Evolutionary conservation across 805 yeast genomes (phyloP).

Genomic region (Lipomyces yamadae): DNA sequence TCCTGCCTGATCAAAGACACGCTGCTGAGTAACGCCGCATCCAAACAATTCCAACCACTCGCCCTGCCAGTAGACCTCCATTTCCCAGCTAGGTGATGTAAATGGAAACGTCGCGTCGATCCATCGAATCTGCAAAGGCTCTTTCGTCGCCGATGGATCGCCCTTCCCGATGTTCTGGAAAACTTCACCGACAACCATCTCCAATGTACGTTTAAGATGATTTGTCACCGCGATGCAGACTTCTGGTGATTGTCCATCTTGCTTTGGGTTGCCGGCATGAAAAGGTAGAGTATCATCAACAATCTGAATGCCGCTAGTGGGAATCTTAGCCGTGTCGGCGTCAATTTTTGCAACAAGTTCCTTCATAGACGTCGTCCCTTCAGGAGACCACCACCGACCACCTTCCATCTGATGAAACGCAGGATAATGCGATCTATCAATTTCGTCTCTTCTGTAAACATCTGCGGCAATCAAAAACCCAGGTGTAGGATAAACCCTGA

Average conservation of each 20-base stretch:
- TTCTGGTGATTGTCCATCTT: constrained; percentile 68
- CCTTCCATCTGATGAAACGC: constrained; percentile 99
- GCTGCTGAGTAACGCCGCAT: constrained; percentile 85
- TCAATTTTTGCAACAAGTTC: constrained; percentile 54
- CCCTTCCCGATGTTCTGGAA: constrained; percentile 72
- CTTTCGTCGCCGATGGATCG: constrained; percentile 53
- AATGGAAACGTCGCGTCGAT: constrained; percentile 95
- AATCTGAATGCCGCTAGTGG: constrained; percentile 70
- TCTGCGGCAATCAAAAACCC: constrained; percentile 95
- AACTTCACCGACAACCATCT: constrained; percentile 78
- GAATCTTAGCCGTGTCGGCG: constrained; percentile 66
- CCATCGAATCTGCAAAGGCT: constrained; percentile 87
- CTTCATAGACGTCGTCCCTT: constrained; percentile 44
- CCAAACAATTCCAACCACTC: constrained; percentile 98
- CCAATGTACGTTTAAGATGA: constrained; percentile 86
- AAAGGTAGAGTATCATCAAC: constrained; percentile 71
- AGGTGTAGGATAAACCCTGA: constrained; percentile 65
- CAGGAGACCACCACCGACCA: constrained; percentile 79
- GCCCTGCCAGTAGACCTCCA: constrained; percentile 98
- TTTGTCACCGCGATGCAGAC: constrained; percentile 72
- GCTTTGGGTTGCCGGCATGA: constrained; percentile 75
- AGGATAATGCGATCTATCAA: constrained; percentile 95
- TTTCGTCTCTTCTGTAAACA: constrained; percentile 93
- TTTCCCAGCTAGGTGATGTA: constrained; percentile 98
- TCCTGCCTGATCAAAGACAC: constrained; percentile 75